Evolutionary conservation across 1,284 basidiomycete species (phyloP).

Genomic region (Papiliotrema laurentii): DNA sequence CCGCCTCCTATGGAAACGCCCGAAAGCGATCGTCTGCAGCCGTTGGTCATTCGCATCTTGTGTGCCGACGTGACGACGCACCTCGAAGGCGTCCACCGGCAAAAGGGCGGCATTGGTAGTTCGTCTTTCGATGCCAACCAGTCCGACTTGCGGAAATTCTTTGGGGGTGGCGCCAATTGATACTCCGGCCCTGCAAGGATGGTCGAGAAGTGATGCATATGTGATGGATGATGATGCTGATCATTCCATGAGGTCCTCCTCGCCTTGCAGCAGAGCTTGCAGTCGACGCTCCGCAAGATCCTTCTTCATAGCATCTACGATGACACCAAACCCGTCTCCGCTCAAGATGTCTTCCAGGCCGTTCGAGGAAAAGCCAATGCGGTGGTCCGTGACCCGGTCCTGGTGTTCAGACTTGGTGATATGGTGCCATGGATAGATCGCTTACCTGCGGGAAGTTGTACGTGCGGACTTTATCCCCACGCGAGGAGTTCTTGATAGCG

Average conservation of each 20-base stretch:
- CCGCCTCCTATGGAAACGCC: constrained; percentile 19
- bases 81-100: constrained; percentile 54
- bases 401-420: no score
- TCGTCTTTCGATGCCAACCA: constrained; percentile 69
- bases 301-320: constrained; percentile 59
- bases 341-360: constrained; percentile 72
- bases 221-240: background rate
- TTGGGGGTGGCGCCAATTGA: constrained; percentile 53
- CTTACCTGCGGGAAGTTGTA: constrained; percentile 83
- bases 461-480: constrained; percentile 88
- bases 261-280: constrained; percentile 59
- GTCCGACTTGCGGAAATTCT: constrained; percentile 68
- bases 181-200: background rate
- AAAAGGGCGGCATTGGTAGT: constrained; percentile 71
- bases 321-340: constrained; percentile 61
- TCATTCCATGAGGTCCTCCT: constrained; percentile 41
- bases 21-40: constrained; percentile 13
- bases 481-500: constrained; percentile 72
- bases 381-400: constrained; percentile 89
- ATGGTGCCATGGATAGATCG: no score
- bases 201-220: background rate
- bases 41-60: constrained; percentile 33
- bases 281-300: constrained; percentile 63
- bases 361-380: constrained; percentile 71
- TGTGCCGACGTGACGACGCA: constrained; percentile 46